A percentile compares a stretch with the other conserved stretches of the same genome.
Conservation (phyloP, 441 rosid genomes). For the Omphalea diandra region DNA sequence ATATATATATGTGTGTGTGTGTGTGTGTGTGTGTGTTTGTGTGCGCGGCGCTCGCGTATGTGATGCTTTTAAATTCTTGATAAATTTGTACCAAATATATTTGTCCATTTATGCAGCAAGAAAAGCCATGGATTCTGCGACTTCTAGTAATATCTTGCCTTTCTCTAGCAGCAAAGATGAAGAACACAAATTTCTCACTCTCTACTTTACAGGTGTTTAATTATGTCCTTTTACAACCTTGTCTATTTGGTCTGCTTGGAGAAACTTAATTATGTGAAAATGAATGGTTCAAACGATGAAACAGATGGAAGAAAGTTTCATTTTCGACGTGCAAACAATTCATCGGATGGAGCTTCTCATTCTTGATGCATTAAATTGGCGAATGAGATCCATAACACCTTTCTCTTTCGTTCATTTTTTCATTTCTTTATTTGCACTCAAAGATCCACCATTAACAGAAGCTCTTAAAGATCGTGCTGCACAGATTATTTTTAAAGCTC, state of each 20-base stretch:
- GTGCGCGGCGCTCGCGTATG: too few relatives aligned
- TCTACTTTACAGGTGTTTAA: constrained; percentile 42
- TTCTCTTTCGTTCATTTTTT: constrained; percentile 57
- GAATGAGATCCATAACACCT: constrained; percentile 73
- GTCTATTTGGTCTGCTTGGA: neutral
- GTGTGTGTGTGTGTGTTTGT: too few relatives aligned
- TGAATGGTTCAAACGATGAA: constrained; percentile 8
- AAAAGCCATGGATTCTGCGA: constrained; percentile 50
- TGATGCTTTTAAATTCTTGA: neutral
- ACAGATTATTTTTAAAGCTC: constrained; percentile 48
- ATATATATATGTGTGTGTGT: too few relatives aligned
- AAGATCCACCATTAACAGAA: constrained; percentile 40
- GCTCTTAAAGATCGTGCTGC: constrained; percentile 51
- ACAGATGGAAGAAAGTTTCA: constrained; percentile 39
- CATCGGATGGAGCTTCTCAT: constrained; percentile 56
- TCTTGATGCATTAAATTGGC: constrained; percentile 59
- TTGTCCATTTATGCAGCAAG: constrained; percentile 31
- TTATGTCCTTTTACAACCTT: too few relatives aligned
- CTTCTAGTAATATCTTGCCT: constrained; percentile 51
- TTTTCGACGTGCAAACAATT: constrained; percentile 39
- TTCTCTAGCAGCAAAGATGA: constrained; percentile 66
- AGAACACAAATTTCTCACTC: constrained; percentile 29
- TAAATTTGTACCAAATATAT: neutral
- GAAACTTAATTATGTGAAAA: neutral
- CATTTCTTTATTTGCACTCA: constrained; percentile 37